Evolutionary conservation across 2,329 filamentous ascomycete genomes (phyloP), one percentile per base, ranked within the genome.

Genomic region (Fusarium sp.): DNA sequence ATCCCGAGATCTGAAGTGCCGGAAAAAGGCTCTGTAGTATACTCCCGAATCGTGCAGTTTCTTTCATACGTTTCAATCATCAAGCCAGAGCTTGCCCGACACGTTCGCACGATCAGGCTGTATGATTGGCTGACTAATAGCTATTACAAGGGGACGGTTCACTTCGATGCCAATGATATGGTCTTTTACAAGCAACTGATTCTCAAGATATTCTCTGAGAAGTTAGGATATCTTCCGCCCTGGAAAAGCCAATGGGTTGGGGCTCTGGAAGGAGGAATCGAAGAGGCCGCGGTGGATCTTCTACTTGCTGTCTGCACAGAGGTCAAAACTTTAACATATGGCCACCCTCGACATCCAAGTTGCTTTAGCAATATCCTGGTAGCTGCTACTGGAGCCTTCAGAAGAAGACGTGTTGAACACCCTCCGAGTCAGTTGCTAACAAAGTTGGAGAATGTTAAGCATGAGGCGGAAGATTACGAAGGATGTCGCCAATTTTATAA

Each of bases 231-330:
- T 16, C 16, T 2, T 18, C 0, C 7, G 1, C 1, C 0, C 25
- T 2, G 15, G 6, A 0, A 8, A 0, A 0, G 13, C 15, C 0
- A 5, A 2, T 53, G 49, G 32, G 25, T 53, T 16, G 0, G 2
- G 0, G 1, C 2, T 16, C 9, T 37, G 3, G 49, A 37, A 53
- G 1, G 0, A 1, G 3, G 50, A 2, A 3, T 21, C 3, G 33
- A 53, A 21, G 6, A 21, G 0, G 50, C 33, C 0, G 23, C 30
- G 0, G 33, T 53, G 50, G 50, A 6, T 53, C 32, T 53, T 28
- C 23, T 53, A 9, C n/a, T 37, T 6, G 30, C 33, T 28, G 9
- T 28, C 0, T 53, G 50, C 18, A 53, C 32, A 3, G 13, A 53
- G 13, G 1, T 37, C 18, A 28, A 28, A 8, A 16, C 6, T 21